These are phyloP conservation scores for Salix brachista DNA, from an alignment of 345 rosid genomes.

Conservation along the genomic window DNA sequence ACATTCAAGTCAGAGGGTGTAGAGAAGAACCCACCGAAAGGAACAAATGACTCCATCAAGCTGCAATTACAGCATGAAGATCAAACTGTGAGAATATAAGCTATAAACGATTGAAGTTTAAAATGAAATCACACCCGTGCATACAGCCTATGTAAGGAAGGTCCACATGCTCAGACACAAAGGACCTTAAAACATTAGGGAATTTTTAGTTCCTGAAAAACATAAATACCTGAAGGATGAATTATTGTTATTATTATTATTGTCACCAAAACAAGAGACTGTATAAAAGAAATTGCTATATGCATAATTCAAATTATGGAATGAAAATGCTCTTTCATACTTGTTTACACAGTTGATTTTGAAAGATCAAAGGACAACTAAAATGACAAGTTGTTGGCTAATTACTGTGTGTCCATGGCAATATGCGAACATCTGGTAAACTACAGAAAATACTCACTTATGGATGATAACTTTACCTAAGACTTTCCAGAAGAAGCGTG, in stretches of 20 bases:
- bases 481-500: no score
- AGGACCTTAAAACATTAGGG: background rate
- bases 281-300: background rate
- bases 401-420: no score
- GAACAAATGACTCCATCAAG: conserved; percentile 73
- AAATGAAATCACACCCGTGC: background rate
- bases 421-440: no score
- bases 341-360: no score
- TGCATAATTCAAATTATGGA: background rate
- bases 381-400: no score
- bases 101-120: conserved; percentile 13
- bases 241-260: no score
- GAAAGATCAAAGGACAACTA: no score
- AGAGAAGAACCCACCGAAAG: conserved; percentile 68
- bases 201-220: background rate
- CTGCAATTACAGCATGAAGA: conserved; percentile 41
- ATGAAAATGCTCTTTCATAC: no score
- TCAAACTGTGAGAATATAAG: conserved; percentile 35
- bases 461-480: no score
- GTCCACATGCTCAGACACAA: background rate
- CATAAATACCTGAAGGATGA: background rate
- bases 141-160: background rate
- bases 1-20: conserved; percentile 40
- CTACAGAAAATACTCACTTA: no score
- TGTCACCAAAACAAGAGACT: background rate